A percentile compares a stretch with the other conserved stretches of the same genome.
Evolutionary conservation across 768 basidiomycete species (phyloP).

Genomic region (Lactarius trivialis): DNA sequence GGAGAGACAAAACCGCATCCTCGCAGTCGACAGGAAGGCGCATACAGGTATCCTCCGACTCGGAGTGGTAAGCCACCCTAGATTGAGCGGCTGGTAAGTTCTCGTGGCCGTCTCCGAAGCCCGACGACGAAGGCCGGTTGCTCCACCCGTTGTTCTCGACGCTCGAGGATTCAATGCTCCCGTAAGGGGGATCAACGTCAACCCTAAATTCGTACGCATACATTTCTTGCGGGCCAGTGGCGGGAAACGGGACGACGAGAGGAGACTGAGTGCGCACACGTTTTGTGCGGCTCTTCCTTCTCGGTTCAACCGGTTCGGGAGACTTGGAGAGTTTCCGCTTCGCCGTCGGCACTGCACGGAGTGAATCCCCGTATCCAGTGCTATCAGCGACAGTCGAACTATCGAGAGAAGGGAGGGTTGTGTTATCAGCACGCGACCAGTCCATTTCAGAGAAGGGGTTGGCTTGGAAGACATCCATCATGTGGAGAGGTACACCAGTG

Average conservation of each 20-base stretch:
- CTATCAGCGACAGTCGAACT: not conserved
- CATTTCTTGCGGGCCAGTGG: conserved; percentile 23
- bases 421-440: not conserved
- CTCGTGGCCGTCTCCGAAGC: not conserved
- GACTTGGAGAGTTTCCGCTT: conserved; percentile 10
- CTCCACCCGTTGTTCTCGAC: not conserved
- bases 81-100: conserved; percentile 1
- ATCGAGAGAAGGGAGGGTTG: not conserved
- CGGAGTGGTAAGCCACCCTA: not conserved
- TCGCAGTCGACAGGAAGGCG: not conserved
- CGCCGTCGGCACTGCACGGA: not conserved
- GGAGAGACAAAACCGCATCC: not conserved
- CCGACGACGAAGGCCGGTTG: not conserved
- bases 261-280: conserved; percentile 16
- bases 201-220: conserved; percentile 21
- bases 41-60: conserved; percentile 5
- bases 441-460: conserved; percentile 11
- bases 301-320: conserved; percentile 5
- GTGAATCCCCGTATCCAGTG: not conserved
- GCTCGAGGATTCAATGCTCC: not conserved
- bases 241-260: conserved; percentile 16
- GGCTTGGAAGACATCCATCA: conserved; percentile 23
- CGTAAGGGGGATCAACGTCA: conserved; percentile 4
- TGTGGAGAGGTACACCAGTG: conserved; percentile 17
- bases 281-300: conserved; percentile 15